phyloP scores from a whole-genome alignment of 805 yeast species.

The Geotrichum ghanense region DNA sequence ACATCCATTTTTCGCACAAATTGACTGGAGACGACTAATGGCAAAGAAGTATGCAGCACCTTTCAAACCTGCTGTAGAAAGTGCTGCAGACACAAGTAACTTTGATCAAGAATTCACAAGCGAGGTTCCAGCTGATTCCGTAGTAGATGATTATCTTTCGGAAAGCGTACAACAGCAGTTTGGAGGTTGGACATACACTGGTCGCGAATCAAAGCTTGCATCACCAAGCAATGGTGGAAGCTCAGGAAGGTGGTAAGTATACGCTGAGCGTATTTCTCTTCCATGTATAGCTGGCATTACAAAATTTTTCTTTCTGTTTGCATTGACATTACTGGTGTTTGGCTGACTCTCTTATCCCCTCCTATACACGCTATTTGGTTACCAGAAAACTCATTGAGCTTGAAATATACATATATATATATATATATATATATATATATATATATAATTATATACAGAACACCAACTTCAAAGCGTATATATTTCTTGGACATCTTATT shows the following conservation, averaged over 20 bases:
- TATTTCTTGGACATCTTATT: no score
- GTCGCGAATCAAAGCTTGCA: background rate
- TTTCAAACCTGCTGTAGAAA: conserved; percentile 81
- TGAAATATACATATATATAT: no score
- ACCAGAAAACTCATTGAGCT: no score
- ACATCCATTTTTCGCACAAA: conserved; percentile 78
- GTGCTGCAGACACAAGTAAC: conserved; percentile 81
- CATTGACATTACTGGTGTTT: no score
- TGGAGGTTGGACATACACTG: conserved; percentile 92
- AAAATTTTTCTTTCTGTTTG: no score
- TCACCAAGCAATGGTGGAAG: background rate
- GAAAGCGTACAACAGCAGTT: conserved; percentile 96
- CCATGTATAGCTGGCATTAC: no score
- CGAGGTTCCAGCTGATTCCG: conserved; percentile 90
- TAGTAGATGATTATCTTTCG: conserved; percentile 81
- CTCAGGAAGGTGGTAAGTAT: background rate
- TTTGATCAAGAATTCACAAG: conserved; percentile 80
- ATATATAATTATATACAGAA: no score
- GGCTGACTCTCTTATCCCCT: no score
- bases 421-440: no score
- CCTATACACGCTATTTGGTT: no score
- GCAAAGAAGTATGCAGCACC: conserved; percentile 91
- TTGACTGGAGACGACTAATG: conserved; percentile 78
- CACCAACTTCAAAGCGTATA: no score
- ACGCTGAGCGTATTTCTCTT: no score